Percentiles rank a stretch among this genome's conserved stretches.
Conservation (phyloP, 1,284 basidiomycete species). For the Heterobasidion annosum region DNA sequence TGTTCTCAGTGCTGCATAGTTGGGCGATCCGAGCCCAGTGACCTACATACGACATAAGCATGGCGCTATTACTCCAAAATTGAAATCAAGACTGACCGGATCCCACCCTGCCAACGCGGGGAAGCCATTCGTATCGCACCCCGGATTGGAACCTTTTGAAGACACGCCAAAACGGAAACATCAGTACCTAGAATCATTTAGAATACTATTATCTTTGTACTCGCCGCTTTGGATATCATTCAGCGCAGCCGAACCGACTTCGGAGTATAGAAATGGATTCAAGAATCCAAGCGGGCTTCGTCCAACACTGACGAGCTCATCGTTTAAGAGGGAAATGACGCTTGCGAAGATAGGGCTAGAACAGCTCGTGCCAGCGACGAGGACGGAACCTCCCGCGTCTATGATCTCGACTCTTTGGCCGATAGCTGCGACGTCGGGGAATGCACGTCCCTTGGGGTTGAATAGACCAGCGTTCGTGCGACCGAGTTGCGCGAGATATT, state of each 20-base stretch:
- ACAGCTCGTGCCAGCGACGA: conserved; percentile 44
- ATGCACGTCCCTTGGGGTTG: conserved; percentile 4
- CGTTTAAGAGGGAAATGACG: conserved; percentile 47
- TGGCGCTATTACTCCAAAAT: conserved; percentile 28
- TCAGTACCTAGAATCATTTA: too few species aligned
- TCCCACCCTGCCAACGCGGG: neutral
- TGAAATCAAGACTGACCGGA: too few species aligned
- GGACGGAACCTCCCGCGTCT: conserved; percentile 15
- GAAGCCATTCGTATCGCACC: conserved; percentile 6
- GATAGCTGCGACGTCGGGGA: conserved; percentile 34
- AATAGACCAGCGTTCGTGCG: conserved; percentile 1
- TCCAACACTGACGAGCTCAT: conserved; percentile 34
- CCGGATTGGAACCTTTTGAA: conserved; percentile 2
- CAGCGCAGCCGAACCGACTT: neutral
- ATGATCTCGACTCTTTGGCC: conserved; percentile 23
- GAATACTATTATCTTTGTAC: too few species aligned
- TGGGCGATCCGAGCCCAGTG: conserved; percentile 4
- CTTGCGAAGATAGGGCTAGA: conserved; percentile 41
- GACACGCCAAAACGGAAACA: neutral
- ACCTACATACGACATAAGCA: conserved; percentile 1
- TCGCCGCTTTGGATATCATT: conserved; percentile 5
- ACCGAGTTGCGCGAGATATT: conserved; percentile 1
- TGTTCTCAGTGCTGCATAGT: neutral
- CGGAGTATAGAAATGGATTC: conserved; percentile 33
- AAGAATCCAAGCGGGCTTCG: conserved; percentile 37